These are phyloP conservation scores for Bryopsis sp. DNA, from an alignment of 139 green algal genomes.

Conservation along the genomic window DNA sequence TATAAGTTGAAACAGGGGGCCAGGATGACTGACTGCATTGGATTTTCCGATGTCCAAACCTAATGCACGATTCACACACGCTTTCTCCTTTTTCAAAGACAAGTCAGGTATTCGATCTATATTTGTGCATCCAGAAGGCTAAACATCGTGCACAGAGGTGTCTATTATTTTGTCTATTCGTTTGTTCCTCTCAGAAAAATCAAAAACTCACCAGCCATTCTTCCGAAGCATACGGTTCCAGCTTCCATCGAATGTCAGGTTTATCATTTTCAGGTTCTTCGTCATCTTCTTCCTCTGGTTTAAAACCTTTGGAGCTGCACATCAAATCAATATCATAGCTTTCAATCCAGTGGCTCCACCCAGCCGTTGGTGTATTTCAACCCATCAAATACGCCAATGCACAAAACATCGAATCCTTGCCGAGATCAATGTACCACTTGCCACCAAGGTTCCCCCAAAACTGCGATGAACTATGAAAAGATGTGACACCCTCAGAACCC, in stretches of 20 bases:
- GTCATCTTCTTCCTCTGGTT: not conserved
- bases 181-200: not conserved
- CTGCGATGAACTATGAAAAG: too few species aligned
- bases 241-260: not conserved
- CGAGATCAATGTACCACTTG: too few species aligned
- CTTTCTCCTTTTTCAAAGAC: not conserved
- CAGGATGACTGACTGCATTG: not conserved
- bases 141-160: not conserved
- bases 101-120: not conserved
- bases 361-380: too few species aligned
- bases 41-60: not conserved
- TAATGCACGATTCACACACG: not conserved
- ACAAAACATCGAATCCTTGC: too few species aligned
- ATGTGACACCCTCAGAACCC: too few species aligned
- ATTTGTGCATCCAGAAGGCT: slow-evolving; percentile 4
- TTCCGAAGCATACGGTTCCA: not conserved
- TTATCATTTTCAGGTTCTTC: not conserved
- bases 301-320: not conserved
- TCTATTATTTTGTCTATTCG: too few species aligned
- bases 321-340: not conserved
- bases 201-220: slow-evolving; percentile 5
- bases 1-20: not conserved
- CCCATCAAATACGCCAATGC: too few species aligned
- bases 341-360: not conserved
- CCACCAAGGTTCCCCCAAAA: too few species aligned